Percentiles rank a stretch among this genome's conserved stretches.
Conservation (phyloP, 1,284 basidiomycete genomes). For the Retiboletus flavoniger region DNA sequence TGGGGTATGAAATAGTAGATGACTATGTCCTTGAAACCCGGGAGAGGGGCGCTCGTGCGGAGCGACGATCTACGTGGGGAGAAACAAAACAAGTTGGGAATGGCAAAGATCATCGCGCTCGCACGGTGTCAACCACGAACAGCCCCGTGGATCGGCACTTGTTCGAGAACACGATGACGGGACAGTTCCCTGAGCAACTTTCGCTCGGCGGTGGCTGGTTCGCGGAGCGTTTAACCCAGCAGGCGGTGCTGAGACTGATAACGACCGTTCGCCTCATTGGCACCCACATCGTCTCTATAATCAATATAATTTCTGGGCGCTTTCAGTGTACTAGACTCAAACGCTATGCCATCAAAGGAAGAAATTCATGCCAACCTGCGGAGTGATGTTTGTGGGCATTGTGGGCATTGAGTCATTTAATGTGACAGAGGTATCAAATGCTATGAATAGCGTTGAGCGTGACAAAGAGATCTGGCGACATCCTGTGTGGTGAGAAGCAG, state of each 20-base stretch:
- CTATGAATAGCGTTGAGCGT: neutral
- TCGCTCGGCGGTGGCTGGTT: neutral
- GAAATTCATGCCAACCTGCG: neutral
- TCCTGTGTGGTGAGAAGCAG: slow-evolving; percentile 2
- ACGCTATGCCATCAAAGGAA: neutral
- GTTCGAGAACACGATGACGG: neutral
- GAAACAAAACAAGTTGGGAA: neutral
- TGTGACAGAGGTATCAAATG: neutral
- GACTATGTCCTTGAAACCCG: neutral
- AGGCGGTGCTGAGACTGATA: neutral
- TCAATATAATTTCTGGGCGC: slow-evolving; percentile 1
- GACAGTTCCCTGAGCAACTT: neutral
- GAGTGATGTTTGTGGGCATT: neutral
- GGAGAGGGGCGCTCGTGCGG: neutral
- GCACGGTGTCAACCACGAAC: neutral
- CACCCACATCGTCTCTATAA: neutral
- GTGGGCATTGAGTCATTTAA: neutral
- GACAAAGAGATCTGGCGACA: neutral
- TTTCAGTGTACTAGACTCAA: neutral
- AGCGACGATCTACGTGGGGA: neutral
- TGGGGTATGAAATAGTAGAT: neutral
- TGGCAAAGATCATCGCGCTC: neutral
- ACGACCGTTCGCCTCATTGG: neutral
- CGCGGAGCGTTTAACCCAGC: neutral
- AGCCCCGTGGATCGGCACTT: neutral